phyloP scores from a whole-genome alignment of 2,329 filamentous ascomycete genomes.

The Huntiella omanensis region DNA sequence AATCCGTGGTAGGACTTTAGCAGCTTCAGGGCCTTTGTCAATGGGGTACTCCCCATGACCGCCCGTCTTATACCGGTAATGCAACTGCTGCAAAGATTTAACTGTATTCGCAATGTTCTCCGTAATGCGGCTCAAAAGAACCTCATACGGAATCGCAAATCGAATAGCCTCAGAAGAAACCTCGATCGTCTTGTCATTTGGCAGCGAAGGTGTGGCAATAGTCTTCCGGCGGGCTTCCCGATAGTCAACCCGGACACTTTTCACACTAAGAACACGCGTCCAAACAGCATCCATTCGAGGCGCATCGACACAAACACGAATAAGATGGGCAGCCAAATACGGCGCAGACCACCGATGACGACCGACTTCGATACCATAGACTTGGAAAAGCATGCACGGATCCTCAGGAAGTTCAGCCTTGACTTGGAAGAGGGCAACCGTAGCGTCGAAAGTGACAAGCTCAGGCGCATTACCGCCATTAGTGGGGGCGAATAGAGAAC shows the following conservation, averaged over 20 bases:
- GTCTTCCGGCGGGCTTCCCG: slow-evolving; percentile 56
- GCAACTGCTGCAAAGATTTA: slow-evolving; percentile 79
- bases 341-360: slow-evolving; percentile 76
- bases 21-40: slow-evolving; percentile 65
- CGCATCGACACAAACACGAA: slow-evolving; percentile 73
- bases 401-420: slow-evolving; percentile 80
- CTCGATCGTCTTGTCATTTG: slow-evolving; percentile 66
- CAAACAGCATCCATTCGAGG: slow-evolving; percentile 69
- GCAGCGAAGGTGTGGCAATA: slow-evolving; percentile 31
- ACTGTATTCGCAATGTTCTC: slow-evolving; percentile 80
- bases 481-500: background rate
- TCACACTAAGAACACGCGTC: slow-evolving; percentile 73
- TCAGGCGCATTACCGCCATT: slow-evolving; percentile 27
- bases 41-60: slow-evolving; percentile 59
- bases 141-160: slow-evolving; percentile 73
- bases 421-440: slow-evolving; percentile 62
- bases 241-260: slow-evolving; percentile 61
- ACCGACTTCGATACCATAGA: slow-evolving; percentile 66
- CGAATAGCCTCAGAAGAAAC: slow-evolving; percentile 70
- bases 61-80: slow-evolving; percentile 73
- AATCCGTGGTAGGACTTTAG: slow-evolving; percentile 72
- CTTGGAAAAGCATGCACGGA: slow-evolving; percentile 77
- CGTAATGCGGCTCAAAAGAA: slow-evolving; percentile 76
- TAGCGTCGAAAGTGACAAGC: slow-evolving; percentile 64
- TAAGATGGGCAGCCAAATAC: slow-evolving; percentile 56